phyloP scores from a whole-genome alignment of 1,139 yeast genomes.

The Blastobotrys niveus region DNA sequence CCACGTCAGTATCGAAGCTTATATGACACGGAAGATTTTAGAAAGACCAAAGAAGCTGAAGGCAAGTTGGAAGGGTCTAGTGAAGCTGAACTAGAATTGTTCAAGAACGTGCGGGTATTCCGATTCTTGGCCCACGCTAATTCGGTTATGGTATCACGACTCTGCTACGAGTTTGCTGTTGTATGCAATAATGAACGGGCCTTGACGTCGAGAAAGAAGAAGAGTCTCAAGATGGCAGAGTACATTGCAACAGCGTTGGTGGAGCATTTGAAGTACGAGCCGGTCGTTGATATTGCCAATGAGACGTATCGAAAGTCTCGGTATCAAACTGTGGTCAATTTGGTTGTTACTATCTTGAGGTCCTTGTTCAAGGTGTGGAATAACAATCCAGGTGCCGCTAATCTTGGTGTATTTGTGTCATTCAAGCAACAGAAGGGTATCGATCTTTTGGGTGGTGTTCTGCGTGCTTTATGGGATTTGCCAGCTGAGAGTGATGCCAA shows the following conservation, averaged over 20 bases:
- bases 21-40: slow-evolving; percentile 26
- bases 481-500: slow-evolving; percentile 12
- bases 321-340: slow-evolving; percentile 20
- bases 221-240: slow-evolving; percentile 30
- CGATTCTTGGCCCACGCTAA: slow-evolving; percentile 30
- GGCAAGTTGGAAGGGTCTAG: slow-evolving; percentile 20
- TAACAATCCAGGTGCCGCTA: slow-evolving; percentile 16
- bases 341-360: slow-evolving; percentile 22
- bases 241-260: slow-evolving; percentile 28
- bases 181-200: slow-evolving; percentile 25
- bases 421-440: slow-evolving; percentile 34
- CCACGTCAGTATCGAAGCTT: slow-evolving; percentile 19
- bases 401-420: slow-evolving; percentile 28
- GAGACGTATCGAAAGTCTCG: slow-evolving; percentile 16
- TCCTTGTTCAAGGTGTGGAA: slow-evolving; percentile 26
- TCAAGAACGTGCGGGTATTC: slow-evolving; percentile 27
- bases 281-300: slow-evolving; percentile 12
- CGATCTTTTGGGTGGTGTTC: slow-evolving; percentile 23
- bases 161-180: slow-evolving; percentile 28
- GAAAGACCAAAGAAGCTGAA: slow-evolving; percentile 28
- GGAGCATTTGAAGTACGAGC: slow-evolving; percentile 24
- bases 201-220: slow-evolving; percentile 23
- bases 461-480: slow-evolving; percentile 25
- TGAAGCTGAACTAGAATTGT: slow-evolving; percentile 13
- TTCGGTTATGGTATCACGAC: slow-evolving; percentile 27